These are phyloP conservation scores for Daldinia vernicosa DNA, from an alignment of 495 filamentous ascomycete genomes.

Conservation along the genomic window DNA sequence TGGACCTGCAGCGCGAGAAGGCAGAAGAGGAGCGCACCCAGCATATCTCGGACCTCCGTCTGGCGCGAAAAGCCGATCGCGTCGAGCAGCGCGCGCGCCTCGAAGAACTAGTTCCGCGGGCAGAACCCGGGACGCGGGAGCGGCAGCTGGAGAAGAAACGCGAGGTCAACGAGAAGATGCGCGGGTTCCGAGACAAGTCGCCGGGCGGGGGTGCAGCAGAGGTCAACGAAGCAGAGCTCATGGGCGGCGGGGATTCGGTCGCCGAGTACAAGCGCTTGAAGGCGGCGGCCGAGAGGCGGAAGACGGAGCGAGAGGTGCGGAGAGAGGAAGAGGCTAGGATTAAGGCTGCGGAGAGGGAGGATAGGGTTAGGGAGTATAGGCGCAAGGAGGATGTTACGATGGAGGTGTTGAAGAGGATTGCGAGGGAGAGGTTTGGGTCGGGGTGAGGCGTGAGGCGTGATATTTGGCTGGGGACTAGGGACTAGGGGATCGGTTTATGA, in stretches of 20 bases:
- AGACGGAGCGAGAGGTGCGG: constrained; percentile 71
- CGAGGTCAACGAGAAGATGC: constrained; percentile 65
- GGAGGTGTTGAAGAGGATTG: constrained; percentile 70
- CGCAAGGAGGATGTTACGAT: constrained; percentile 73
- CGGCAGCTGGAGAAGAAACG: constrained; percentile 84
- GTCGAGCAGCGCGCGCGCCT: constrained; percentile 67
- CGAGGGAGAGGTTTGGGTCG: constrained; percentile 65
- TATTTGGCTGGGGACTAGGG: background rate
- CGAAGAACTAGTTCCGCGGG: constrained; percentile 84
- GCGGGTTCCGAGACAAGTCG: constrained; percentile 66
- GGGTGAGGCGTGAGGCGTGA: background rate
- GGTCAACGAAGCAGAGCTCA: constrained; percentile 66
- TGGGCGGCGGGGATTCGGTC: constrained; percentile 63
- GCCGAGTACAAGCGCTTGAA: constrained; percentile 64
- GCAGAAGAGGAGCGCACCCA: constrained; percentile 62
- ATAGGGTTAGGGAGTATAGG: constrained; percentile 63
- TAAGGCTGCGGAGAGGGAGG: constrained; percentile 69
- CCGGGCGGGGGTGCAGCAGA: constrained; percentile 63
- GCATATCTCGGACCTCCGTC: constrained; percentile 63
- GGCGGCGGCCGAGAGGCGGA: constrained; percentile 63
- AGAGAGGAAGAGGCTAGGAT: constrained; percentile 71
- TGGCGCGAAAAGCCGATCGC: constrained; percentile 69
- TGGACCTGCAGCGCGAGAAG: constrained; percentile 66
- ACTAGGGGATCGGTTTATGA: background rate
- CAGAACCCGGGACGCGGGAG: constrained; percentile 85